phyloP scores from a whole-genome alignment of 495 filamentous ascomycete genomes.

The Penicillium herquei region DNA sequence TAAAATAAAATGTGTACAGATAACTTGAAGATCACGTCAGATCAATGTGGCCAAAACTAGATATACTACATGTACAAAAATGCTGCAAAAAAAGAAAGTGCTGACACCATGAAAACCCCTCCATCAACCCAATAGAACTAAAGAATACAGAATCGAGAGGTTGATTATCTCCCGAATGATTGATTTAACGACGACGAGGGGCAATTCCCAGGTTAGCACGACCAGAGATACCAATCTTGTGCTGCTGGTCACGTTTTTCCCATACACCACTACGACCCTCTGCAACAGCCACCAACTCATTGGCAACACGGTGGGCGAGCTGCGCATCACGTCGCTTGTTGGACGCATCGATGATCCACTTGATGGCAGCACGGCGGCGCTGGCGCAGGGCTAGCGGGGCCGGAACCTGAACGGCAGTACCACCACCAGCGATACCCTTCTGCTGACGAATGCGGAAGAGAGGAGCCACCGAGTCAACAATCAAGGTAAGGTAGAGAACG shows the following conservation, averaged over 20 bases:
- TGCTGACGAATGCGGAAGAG: conserved; percentile 72
- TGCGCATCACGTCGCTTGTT: conserved; percentile 63
- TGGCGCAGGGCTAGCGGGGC: conserved; percentile 70
- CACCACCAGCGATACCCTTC: conserved; percentile 82
- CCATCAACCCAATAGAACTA: conserved; percentile 5
- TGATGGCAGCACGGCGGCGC: conserved; percentile 71
- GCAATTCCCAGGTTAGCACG: conserved; percentile 64
- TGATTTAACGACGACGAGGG: conserved; percentile 21
- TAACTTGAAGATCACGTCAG: conserved; percentile 2
- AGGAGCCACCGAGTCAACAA: conserved; percentile 96
- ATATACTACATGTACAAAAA: conserved; percentile 16
- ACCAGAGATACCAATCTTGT: conserved; percentile 69
- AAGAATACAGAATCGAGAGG: neutral
- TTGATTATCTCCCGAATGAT: neutral
- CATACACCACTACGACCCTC: conserved; percentile 82
- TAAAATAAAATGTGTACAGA: neutral
- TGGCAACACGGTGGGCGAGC: conserved; percentile 77
- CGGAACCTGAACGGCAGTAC: conserved; percentile 77
- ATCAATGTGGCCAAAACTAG: conserved; percentile 8
- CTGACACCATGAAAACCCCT: conserved; percentile 8
- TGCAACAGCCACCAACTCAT: conserved; percentile 83
- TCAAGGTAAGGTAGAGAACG: conserved; percentile 73
- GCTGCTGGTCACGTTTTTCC: conserved; percentile 70
- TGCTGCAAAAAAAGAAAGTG: conserved; percentile 12
- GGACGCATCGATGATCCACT: conserved; percentile 84